Percentiles rank a stretch among this genome's conserved stretches.
Conservation (phyloP, 306 rosid genomes). For the Acacia crassicarpa region DNA sequence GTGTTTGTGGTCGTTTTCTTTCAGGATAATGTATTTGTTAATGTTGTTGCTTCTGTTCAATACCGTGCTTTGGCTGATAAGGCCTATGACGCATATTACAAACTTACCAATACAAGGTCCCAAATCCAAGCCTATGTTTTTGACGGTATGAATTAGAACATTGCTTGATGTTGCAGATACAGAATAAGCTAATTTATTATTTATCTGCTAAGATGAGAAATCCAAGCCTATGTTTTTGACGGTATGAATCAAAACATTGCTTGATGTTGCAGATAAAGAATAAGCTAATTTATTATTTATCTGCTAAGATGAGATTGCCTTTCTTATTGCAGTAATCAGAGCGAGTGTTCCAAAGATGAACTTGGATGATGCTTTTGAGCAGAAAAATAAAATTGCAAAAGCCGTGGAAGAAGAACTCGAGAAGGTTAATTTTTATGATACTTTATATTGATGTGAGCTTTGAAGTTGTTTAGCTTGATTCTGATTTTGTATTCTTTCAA, state of each 20-base stretch:
- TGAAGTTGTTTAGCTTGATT: constrained; percentile 22
- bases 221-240: constrained; percentile 93
- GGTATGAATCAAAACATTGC: constrained; percentile 51
- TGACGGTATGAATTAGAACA: constrained; percentile 60
- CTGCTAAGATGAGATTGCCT: constrained; percentile 19
- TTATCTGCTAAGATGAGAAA: constrained; percentile 39
- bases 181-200: background rate
- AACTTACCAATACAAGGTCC: constrained; percentile 81
- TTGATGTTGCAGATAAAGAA: constrained; percentile 13
- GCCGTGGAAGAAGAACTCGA: constrained; percentile 93
- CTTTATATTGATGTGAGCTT: constrained; percentile 8
- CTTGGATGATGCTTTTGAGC: constrained; percentile 92
- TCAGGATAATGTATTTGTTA: constrained; percentile 94
- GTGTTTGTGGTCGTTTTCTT: constrained; percentile 29
- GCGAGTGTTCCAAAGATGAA: constrained; percentile 89
- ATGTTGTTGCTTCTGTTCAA: constrained; percentile 91
- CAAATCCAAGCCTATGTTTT: constrained; percentile 96
- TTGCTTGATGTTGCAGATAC: constrained; percentile 25
- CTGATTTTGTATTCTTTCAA: constrained; percentile 22
- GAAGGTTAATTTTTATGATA: constrained; percentile 52
- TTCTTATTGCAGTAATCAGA: constrained; percentile 67
- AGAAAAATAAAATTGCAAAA: constrained; percentile 88
- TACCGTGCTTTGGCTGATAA: constrained; percentile 82
- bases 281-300: constrained; percentile 7
- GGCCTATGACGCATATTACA: constrained; percentile 89